Evolutionary conservation across 2,329 filamentous ascomycete species (phyloP), one percentile per base, ranked within the genome.

Genomic region (Dryadomyces sulphureus): DNA sequence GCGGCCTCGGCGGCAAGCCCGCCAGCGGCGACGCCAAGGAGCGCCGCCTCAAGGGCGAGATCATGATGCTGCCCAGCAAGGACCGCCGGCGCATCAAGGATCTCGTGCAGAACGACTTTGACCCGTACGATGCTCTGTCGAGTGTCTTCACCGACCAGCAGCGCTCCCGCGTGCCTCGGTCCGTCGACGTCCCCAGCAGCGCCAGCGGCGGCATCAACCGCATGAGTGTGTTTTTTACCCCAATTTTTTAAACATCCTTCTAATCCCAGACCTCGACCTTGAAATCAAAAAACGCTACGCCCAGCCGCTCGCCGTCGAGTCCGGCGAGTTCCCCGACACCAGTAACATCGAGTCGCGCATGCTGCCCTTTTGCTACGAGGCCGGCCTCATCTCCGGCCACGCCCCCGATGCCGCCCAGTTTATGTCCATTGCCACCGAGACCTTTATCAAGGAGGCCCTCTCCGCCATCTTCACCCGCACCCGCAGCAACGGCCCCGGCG

Each of bases 201-300:
- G 81, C 81, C 21, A 46, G 41, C 22, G 81, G 78, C 24, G 82
- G 82, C 19, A 71, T 90, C 40, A 88, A 85, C 54, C 87, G 78
- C 54, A 81, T 90, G 69, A 93, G 82, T 87, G 69, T 59, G 79
- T 64, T 8, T 32, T 22, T 16, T 19, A 8, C 24, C 1, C 12
- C 11, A 20, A 8, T 25, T 8, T 35, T 6, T 4, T 11, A 14
- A 9, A 11, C 34, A 14, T 24, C 12, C 24, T n/a, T 41, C 34
- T 43, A 9, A 27, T 16, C 4, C 38, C 50, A 81, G 77, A 81
- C 54, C 73, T 77, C 61, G 78, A 82, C 50, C 59, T 81, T 17
- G 79, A 83, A 52, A 81, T 82, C 49, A 68, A 75, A 49, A 82
- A 81, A 61, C 71, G 77, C 52, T 82, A 73, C 57, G 67, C 72